phyloP scores from a whole-genome alignment of 1,284 basidiomycete species.

The Naganishia albida region DNA sequence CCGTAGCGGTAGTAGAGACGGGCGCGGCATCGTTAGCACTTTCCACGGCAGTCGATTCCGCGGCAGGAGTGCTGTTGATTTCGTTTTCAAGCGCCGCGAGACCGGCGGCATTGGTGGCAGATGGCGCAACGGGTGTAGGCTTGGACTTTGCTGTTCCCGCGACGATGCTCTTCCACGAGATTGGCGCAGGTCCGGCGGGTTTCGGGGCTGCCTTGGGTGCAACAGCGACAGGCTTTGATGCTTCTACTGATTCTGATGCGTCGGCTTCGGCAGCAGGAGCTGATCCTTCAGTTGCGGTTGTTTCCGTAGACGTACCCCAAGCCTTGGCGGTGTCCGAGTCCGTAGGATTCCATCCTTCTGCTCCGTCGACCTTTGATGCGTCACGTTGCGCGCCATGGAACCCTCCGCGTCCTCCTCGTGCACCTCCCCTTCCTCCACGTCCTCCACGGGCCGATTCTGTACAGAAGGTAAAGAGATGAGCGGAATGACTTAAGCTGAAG shows the following conservation, averaged over 20 bases:
- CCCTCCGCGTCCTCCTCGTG: constrained; percentile 39
- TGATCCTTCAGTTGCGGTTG: constrained; percentile 18
- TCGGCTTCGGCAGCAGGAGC: constrained; percentile 9
- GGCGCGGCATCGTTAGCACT: neutral
- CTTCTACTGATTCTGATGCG: constrained; percentile 14
- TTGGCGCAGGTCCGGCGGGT: constrained; percentile 23
- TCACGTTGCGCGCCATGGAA: constrained; percentile 38
- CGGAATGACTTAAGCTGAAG: neutral
- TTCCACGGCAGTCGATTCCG: constrained; percentile 13
- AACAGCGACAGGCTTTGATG: constrained; percentile 4
- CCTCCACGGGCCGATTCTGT: constrained; percentile 25
- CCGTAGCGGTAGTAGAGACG: neutral
- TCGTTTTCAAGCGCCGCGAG: constrained; percentile 20
- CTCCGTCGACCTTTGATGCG: constrained; percentile 35
- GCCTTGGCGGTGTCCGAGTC: constrained; percentile 24
- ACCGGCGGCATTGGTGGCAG: constrained; percentile 19
- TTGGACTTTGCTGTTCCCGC: constrained; percentile 34
- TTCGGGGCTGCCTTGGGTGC: constrained; percentile 20
- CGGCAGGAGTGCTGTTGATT: constrained; percentile 17
- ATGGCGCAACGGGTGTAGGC: constrained; percentile 28
- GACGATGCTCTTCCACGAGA: constrained; percentile 27
- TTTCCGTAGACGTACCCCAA: constrained; percentile 34
- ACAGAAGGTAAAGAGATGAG: neutral
- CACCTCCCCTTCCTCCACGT: constrained; percentile 32
- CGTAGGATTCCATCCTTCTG: constrained; percentile 17